These are phyloP conservation scores for Trichoderma erinaceum DNA, from an alignment of 495 filamentous ascomycete species.

Conservation along the genomic window DNA sequence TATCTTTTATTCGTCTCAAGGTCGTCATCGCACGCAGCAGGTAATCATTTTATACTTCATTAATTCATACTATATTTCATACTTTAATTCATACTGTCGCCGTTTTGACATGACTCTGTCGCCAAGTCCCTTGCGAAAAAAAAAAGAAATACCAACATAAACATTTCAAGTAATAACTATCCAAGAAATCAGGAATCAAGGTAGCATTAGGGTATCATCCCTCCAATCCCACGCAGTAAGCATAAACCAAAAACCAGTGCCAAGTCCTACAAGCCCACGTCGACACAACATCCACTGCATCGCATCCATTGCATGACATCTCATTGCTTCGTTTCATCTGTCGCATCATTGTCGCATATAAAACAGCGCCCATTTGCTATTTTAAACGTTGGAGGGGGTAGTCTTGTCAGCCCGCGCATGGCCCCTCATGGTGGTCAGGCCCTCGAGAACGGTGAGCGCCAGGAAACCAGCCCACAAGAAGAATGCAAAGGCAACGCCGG, in stretches of 20 bases:
- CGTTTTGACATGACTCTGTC: background rate
- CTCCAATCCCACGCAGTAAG: background rate
- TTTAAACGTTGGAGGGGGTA: constrained; percentile 1
- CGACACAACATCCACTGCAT: background rate
- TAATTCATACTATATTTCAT: background rate
- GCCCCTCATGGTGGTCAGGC: constrained; percentile 10
- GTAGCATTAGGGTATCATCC: background rate
- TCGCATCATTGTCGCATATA: background rate
- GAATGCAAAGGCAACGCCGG: constrained; percentile 43
- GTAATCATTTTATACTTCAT: background rate
- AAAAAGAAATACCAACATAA: background rate
- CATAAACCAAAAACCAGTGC: background rate
- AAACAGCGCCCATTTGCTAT: background rate
- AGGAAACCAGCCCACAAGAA: constrained; percentile 40
- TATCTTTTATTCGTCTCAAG: no score
- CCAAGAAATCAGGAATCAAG: background rate
- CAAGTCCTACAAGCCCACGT: no score
- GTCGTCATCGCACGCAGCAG: background rate
- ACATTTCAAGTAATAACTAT: background rate
- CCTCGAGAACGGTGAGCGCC: constrained; percentile 33
- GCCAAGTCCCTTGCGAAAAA: background rate
- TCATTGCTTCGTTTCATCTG: background rate
- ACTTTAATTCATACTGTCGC: constrained; percentile 3
- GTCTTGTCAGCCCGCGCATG: constrained; percentile 7
- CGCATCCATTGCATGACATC: background rate